Evolutionary conservation across 164 flowering plant genomes (phyloP), one percentile per base, ranked within the genome.

Genomic region (Magnolia kwangsiensis): DNA sequence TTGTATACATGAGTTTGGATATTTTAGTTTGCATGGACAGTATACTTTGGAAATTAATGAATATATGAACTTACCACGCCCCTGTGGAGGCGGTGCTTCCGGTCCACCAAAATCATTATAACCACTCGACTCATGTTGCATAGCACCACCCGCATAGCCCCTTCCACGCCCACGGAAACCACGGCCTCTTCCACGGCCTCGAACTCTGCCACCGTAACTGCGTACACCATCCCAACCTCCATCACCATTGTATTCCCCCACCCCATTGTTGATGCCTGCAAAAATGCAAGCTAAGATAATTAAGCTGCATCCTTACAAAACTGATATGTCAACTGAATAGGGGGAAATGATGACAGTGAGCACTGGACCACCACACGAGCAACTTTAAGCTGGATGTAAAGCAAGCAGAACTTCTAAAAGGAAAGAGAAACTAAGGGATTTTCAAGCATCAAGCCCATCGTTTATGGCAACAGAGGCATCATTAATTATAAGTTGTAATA

Each of bases 141-240:
- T 75, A 55, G 81, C 78, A 49, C 84, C 85, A 75, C 87, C 86
- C 71, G 84, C 85, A 78, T 82, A 85, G 24, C 86, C 86, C 68
- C 88, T 84, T 78, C 86, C 87, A 77, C 86, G 84, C 3, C 87
- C 88, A 72, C 84, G 82, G 66, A 74, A 80, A 68, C 81, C 75
- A 63, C 85, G 85, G 19, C 88, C 84, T 76, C 87, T 84, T 59
- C 88, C 88, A 51, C 88, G 83, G 23, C 86, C 88, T 81, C 84
- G 76, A 50, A 83, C 87, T 51, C 88, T 76, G 49, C 86, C 88
- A 65, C 88, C 90, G 81, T 78, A 83, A 1, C 84, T 83, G 27
- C 83, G 84, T 6, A 81, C 83, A 74, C 82, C 81, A 73, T 86
- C 85, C 79, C 76, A 85, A 65, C 84, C 85, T 50, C 73, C 82